Conservation (phyloP, 1,284 basidiomycete genomes). For the Malassezia japonica region DNA sequence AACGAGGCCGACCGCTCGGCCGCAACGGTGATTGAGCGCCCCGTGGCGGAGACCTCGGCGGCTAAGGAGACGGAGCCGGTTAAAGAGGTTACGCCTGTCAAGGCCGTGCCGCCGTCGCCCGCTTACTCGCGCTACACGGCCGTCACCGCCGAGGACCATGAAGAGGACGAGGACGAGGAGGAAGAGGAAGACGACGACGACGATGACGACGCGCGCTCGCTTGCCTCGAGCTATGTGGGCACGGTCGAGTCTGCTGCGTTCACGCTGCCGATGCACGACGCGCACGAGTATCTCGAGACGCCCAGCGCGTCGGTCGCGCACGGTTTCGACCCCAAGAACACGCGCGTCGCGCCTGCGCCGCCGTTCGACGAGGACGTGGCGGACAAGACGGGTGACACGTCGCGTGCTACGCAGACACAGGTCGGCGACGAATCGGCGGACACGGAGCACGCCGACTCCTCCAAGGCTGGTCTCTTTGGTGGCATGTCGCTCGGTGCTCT, state of each 20-base stretch:
- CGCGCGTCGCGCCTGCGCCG: neutral
- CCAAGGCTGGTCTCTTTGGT: neutral
- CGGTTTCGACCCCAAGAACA: neutral
- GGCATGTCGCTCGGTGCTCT: neutral
- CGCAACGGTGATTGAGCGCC: neutral
- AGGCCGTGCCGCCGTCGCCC: neutral
- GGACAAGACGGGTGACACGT: neutral
- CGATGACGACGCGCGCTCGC: neutral
- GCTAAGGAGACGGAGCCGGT: neutral
- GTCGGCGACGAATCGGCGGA: neutral
- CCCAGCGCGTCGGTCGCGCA: neutral
- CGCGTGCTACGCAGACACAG: neutral
- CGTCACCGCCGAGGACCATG: neutral
- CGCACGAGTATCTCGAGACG: slow-evolving; percentile 8
- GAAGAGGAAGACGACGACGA: neutral
- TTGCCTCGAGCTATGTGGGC: neutral
- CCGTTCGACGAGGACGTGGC: neutral
- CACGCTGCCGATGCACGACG: slow-evolving; percentile 17
- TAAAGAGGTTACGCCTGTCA: neutral
- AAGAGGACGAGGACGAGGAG: neutral
- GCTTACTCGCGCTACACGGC: neutral
- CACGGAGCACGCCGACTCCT: neutral
- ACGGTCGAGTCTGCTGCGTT: slow-evolving; percentile 3
- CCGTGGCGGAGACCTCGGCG: neutral
- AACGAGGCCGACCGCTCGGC: neutral